phyloP scores from a whole-genome alignment of 306 rosid genomes.

The Erythrophleum fordii region DNA sequence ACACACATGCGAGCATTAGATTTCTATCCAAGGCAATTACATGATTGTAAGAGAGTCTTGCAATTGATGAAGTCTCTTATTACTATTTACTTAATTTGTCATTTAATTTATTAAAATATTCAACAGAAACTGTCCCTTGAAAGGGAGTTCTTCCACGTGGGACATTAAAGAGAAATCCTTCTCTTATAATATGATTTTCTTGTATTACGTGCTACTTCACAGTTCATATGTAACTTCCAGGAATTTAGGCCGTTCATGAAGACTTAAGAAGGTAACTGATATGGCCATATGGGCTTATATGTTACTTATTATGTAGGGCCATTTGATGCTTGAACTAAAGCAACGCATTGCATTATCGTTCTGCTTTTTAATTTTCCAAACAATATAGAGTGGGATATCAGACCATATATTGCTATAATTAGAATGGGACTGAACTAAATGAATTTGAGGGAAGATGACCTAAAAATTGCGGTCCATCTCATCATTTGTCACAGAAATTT shows the following conservation, averaged over 20 bases:
- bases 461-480: constrained; percentile 32
- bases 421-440: constrained; percentile 35
- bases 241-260: constrained; percentile 30
- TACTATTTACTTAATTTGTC: no score
- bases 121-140: background rate
- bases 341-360: background rate
- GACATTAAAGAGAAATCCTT: background rate
- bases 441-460: constrained; percentile 39
- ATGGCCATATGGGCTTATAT: constrained; percentile 7
- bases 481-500: constrained; percentile 1
- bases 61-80: no score
- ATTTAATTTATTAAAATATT: no score
- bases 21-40: no score
- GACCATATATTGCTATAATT: no score
- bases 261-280: constrained; percentile 26
- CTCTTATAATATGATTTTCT: background rate
- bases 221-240: constrained; percentile 35
- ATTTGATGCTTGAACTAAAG: background rate
- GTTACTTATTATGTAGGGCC: background rate
- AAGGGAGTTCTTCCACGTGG: background rate
- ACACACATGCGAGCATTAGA: no score
- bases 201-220: background rate
- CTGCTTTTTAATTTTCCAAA: background rate
- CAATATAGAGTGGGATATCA: background rate
- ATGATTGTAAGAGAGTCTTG: no score